Percentiles rank a stretch among this genome's conserved stretches.
Evolutionary conservation across 1,139 yeast species (phyloP).

Genomic region (Zhuliangozyma blackwelliae): DNA sequence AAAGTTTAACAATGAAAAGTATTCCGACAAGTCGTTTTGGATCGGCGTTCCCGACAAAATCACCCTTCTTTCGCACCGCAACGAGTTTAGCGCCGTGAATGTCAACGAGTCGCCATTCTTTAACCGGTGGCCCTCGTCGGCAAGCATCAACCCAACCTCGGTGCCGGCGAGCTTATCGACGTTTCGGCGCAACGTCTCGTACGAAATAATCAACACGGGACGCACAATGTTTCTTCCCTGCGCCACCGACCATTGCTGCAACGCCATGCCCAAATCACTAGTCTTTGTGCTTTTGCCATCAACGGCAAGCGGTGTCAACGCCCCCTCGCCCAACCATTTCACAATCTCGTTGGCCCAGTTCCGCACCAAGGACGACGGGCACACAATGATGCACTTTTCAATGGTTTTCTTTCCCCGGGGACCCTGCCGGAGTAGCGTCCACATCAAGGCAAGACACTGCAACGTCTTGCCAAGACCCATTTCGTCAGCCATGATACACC

Average conservation of each 20-base stretch:
- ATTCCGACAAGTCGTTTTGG: conserved; percentile 93
- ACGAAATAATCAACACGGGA: conserved; percentile 92
- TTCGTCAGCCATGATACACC: conserved; percentile 99
- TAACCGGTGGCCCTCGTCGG: conserved; percentile 95
- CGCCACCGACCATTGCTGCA: conserved; percentile 86
- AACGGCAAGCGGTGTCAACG: conserved; percentile 80
- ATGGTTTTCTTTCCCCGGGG: conserved; percentile 86
- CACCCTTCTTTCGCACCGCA: conserved; percentile 83
- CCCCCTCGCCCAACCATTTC: conserved; percentile 94
- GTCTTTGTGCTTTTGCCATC: conserved; percentile 82
- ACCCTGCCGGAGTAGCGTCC: conserved; percentile 89
- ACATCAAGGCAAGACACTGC: conserved; percentile 87
- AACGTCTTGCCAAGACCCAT: conserved; percentile 97
- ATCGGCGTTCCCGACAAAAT: conserved; percentile 96
- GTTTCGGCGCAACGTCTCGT: conserved; percentile 88
- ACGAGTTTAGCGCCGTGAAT: conserved; percentile 78
- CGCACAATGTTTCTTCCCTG: conserved; percentile 84
- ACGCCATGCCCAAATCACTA: conserved; percentile 61
- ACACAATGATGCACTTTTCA: conserved; percentile 86
- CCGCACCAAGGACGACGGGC: conserved; percentile 91
- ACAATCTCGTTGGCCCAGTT: conserved; percentile 97
- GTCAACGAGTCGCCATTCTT: conserved; percentile 95
- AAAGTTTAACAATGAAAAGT: conserved; percentile 84
- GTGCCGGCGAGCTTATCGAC: conserved; percentile 72
- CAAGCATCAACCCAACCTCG: conserved; percentile 82